A percentile compares a stretch with the other conserved stretches of the same genome.
Conservation (phyloP, 2,329 filamentous ascomycete species). For the Aspergillus sp. region DNA sequence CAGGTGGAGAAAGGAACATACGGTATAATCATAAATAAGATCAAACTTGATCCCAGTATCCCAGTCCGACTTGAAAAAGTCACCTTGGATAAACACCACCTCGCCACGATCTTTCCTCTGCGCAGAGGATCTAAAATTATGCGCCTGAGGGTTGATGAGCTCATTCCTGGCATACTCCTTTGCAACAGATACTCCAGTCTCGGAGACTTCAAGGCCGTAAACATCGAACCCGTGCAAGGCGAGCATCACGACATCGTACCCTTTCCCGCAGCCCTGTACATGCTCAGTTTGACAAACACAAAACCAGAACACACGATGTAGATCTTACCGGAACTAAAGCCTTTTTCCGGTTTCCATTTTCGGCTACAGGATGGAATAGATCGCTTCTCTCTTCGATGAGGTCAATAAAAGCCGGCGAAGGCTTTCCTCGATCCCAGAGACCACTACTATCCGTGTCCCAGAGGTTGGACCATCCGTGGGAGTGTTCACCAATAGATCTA, state of each 20-base stretch:
- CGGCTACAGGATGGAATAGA: constrained; percentile 12
- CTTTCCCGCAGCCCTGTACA: constrained; percentile 26
- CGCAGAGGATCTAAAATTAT: constrained; percentile 12
- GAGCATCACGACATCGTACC: constrained; percentile 29
- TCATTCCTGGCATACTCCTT: constrained; percentile 14
- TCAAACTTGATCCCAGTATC: constrained; percentile 51
- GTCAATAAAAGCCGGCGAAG: constrained; percentile 26
- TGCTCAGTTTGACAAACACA: too few relatives aligned
- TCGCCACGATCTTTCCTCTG: not conserved
- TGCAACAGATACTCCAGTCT: constrained; percentile 17
- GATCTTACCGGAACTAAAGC: constrained; percentile 23
- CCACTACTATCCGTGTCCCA: constrained; percentile 19
- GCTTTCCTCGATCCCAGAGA: constrained; percentile 27
- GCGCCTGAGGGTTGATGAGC: constrained; percentile 8
- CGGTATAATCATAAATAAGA: constrained; percentile 61
- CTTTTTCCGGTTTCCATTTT: constrained; percentile 16
- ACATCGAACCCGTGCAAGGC: constrained; percentile 28
- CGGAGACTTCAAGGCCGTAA: constrained; percentile 25
- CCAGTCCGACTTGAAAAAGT: constrained; percentile 61
- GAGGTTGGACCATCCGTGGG: constrained; percentile 22
- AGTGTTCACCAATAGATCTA: not conserved
- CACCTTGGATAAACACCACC: not conserved
- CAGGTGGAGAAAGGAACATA: constrained; percentile 38
- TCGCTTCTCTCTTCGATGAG: constrained; percentile 15
- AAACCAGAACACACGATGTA: not conserved